Conservation (phyloP, 768 basidiomycete species). For the Dioszegia aurantiaca region DNA sequence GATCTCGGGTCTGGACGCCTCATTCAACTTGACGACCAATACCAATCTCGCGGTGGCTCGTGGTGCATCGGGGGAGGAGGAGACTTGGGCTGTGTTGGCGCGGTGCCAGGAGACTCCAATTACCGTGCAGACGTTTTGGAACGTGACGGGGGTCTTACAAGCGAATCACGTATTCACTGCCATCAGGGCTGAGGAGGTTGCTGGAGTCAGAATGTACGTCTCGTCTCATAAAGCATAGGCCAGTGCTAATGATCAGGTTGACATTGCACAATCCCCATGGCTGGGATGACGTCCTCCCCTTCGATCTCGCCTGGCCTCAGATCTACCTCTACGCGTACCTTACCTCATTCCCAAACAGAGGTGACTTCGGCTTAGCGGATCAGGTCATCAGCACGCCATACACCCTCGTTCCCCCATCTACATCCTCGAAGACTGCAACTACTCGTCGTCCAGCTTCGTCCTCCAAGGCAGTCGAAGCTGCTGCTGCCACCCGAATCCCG, state of each 20-base stretch:
- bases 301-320: constrained; percentile 3
- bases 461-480: too few species aligned
- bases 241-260: constrained; percentile 1
- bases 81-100: not conserved
- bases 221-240: not conserved
- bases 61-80: not conserved
- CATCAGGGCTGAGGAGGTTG: constrained; percentile 6
- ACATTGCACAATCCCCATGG: constrained; percentile 13
- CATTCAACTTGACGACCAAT: constrained; percentile 11
- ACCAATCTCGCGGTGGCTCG: not conserved
- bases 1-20: not conserved
- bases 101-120: constrained; percentile 1
- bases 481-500: too few species aligned
- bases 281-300: not conserved
- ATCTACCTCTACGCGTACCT: constrained; percentile 3
- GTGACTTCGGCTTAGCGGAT: not conserved
- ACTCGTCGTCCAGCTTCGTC: not conserved
- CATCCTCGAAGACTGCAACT: not conserved
- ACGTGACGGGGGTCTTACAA: constrained; percentile 2
- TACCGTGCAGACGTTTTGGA: constrained; percentile 5
- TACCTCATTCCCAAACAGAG: not conserved
- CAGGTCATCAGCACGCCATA: not conserved
- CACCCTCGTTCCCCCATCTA: not conserved
- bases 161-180: constrained; percentile 9
- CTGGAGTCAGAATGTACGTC: constrained; percentile 10